Evolutionary conservation across 2,329 filamentous ascomycete genomes (phyloP).

Genomic region (Fusarium sp.): DNA sequence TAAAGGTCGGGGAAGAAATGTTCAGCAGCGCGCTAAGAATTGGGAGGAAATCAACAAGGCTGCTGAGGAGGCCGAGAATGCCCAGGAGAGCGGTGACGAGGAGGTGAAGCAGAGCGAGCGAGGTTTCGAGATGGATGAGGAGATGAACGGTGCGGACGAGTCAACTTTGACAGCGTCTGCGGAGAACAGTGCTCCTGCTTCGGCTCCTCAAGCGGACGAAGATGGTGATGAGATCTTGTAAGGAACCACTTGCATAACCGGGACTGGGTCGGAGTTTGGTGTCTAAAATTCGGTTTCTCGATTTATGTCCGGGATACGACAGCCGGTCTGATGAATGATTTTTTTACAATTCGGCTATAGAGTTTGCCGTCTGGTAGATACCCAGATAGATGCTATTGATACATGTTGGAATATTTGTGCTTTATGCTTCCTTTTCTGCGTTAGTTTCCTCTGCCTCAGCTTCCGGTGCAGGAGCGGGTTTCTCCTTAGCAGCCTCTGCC

Average conservation of each 20-base stretch:
- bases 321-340: conserved; percentile 33
- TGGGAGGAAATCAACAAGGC: conserved; percentile 70
- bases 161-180: conserved; percentile 7
- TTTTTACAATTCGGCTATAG: conserved; percentile 32
- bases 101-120: conserved; percentile 42
- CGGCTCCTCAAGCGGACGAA: conserved; percentile 40
- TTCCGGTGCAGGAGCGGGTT: neutral
- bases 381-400: conserved; percentile 40
- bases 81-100: conserved; percentile 5
- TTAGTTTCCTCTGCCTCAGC: neutral
- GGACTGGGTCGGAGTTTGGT: conserved; percentile 44
- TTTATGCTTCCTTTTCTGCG: conserved; percentile 2
- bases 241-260: conserved; percentile 15
- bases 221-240: conserved; percentile 53
- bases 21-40: conserved; percentile 63
- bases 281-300: conserved; percentile 42
- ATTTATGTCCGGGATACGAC: conserved; percentile 31
- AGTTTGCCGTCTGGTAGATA: conserved; percentile 39
- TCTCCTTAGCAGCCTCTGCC: neutral
- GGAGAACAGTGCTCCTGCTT: neutral
- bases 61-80: conserved; percentile 30
- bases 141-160: conserved; percentile 49
- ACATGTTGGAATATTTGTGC: conserved; percentile 21
- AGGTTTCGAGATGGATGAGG: conserved; percentile 52
- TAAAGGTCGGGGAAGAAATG: conserved; percentile 59